Conservation (phyloP, 139 green algal genomes). For the Chlorella ohadii region DNA sequence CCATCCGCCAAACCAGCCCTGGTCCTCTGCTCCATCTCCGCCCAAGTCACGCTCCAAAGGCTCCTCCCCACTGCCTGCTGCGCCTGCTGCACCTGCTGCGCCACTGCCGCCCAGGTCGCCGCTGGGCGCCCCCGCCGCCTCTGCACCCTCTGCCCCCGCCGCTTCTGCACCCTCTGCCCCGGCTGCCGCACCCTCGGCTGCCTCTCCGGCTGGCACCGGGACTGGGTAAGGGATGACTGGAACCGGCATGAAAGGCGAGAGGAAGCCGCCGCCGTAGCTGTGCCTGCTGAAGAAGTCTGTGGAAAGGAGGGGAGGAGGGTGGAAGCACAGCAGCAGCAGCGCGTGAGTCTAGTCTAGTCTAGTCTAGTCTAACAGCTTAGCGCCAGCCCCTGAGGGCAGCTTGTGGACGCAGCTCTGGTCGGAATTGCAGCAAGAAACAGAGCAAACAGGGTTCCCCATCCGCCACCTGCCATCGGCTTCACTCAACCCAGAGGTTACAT, state of each 20-base stretch:
- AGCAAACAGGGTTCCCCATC: no score
- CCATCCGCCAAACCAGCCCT: constrained; percentile 9
- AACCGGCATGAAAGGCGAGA: constrained; percentile 40
- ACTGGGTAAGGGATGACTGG: constrained; percentile 37
- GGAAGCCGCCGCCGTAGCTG: constrained; percentile 50
- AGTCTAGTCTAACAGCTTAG: no score
- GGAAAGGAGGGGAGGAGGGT: not conserved
- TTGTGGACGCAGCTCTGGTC: no score
- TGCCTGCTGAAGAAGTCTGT: constrained; percentile 70
- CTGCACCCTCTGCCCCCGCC: not conserved
- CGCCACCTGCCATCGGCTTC: no score
- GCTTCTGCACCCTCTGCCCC: not conserved
- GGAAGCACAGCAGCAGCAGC: no score
- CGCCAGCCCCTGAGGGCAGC: no score
- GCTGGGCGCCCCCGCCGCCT: not conserved
- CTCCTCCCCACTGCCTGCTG: constrained; percentile 6
- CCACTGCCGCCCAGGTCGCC: not conserved
- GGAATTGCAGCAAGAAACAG: no score
- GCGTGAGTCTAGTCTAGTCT: no score
- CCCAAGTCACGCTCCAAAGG: constrained; percentile 41
- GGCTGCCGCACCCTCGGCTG: not conserved
- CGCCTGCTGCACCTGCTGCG: not conserved
- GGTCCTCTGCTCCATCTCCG: constrained; percentile 24
- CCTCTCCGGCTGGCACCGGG: constrained; percentile 31
- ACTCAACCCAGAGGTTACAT: no score